A percentile compares a stretch with the other conserved stretches of the same genome.
phyloP scores from a whole-genome alignment of 176 grass and related monocot species.

The Zea luxurians region DNA sequence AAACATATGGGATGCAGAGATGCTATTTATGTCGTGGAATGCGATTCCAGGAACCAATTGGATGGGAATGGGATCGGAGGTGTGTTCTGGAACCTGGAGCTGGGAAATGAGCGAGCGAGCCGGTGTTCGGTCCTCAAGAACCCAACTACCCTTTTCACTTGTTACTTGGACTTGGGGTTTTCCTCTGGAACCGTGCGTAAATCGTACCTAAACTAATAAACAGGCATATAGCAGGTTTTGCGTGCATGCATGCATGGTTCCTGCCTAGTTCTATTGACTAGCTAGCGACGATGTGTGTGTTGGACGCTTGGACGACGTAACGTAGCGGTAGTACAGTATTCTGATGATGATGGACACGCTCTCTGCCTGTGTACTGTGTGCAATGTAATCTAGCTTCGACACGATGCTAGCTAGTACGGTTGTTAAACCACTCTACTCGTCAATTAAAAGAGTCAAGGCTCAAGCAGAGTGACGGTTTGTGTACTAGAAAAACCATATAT shows the following conservation, averaged over 20 bases:
- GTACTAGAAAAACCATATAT: background rate
- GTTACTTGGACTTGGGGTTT: conserved; percentile 45
- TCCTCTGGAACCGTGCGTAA: conserved; percentile 30
- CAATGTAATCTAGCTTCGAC: background rate
- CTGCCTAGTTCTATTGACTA: conserved; percentile 43
- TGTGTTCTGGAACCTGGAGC: background rate
- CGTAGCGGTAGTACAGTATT: conserved; percentile 1
- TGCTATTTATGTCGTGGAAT: conserved; percentile 12
- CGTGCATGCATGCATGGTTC: background rate
- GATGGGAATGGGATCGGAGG: background rate
- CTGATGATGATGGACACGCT: background rate
- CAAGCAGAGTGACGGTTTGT: background rate
- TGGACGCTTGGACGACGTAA: background rate
- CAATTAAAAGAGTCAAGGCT: background rate
- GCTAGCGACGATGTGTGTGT: background rate
- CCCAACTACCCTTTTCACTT: conserved; percentile 59
- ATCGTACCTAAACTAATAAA: conserved; percentile 74
- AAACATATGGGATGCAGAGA: background rate
- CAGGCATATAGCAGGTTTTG: background rate
- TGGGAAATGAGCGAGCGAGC: conserved; percentile 21
- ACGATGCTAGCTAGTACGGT: background rate
- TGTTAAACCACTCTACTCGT: conserved; percentile 15
- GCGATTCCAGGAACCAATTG: background rate
- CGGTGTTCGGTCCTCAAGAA: conserved; percentile 60
- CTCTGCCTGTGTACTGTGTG: background rate